These are phyloP conservation scores for Pichia sp. DNA, from an alignment of 1,139 yeast genomes.

Conservation along the genomic window DNA sequence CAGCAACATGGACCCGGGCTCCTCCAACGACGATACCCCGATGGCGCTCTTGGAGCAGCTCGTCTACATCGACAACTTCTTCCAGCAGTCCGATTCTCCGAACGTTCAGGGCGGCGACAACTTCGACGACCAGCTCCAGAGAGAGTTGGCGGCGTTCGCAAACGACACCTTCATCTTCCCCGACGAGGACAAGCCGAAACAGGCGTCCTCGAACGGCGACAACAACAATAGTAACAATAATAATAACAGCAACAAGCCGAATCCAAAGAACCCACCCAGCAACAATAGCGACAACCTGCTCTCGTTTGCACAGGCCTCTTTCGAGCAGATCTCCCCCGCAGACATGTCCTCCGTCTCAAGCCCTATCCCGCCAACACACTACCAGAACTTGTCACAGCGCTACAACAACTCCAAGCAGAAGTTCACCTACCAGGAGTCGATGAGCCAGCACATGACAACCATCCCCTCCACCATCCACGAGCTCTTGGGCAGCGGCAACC, in stretches of 20 bases:
- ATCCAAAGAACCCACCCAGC: too few species aligned
- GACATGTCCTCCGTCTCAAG: slow-evolving; percentile 6
- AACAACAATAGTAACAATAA: too few species aligned
- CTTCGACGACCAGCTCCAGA: slow-evolving; percentile 63
- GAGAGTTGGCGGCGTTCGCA: slow-evolving; percentile 75
- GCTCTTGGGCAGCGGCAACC: slow-evolving; percentile 15
- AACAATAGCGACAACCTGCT: slow-evolving; percentile 4
- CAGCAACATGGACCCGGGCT: slow-evolving; percentile 8
- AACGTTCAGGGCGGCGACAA: slow-evolving; percentile 17
- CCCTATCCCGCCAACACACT: slow-evolving; percentile 15
- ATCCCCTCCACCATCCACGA: slow-evolving; percentile 31
- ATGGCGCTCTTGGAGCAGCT: slow-evolving; percentile 69
- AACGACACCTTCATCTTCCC: slow-evolving; percentile 74
- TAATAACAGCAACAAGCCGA: not conserved
- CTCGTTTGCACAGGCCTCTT: slow-evolving; percentile 16
- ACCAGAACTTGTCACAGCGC: slow-evolving; percentile 18
- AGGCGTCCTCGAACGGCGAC: slow-evolving; percentile 10
- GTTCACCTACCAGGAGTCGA: slow-evolving; percentile 17
- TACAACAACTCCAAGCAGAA: slow-evolving; percentile 18
- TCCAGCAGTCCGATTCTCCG: slow-evolving; percentile 40
- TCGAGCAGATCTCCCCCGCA: slow-evolving; percentile 20
- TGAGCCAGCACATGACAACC: slow-evolving; percentile 17
- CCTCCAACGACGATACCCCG: slow-evolving; percentile 43
- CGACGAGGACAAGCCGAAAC: slow-evolving; percentile 63
- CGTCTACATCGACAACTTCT: slow-evolving; percentile 70